Evolutionary conservation across 1,139 yeast species (phyloP), one percentile per base, ranked within the genome.

Genomic region (Candida mesenterica): DNA sequence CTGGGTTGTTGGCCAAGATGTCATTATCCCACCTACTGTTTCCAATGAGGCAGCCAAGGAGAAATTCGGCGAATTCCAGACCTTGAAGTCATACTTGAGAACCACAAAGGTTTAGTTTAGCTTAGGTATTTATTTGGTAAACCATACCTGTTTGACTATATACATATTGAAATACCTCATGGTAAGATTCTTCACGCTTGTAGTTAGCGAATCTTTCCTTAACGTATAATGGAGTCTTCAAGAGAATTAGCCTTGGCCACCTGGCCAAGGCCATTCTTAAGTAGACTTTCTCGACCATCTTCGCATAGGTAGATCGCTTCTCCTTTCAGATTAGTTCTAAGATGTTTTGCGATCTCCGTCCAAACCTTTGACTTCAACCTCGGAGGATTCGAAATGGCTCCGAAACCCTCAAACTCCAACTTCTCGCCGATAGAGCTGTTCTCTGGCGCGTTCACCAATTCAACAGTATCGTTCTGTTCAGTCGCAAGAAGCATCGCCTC

Each of bases 1-100:
- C 71, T 86, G 95, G 95, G 74, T 77, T 48, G 85, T 84, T 40
- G 95, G 95, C 50, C 84, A 85, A 50, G 95, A 86, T 62, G 94
- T 85, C 40, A 84, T 86, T 52, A 82, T 86, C 45, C 90, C 83
- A 48, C 90, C 92, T 48, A 60, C 77, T 37, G 83, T 82, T 37
- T 63, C 79, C 37, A 78, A 82, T 59, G 86, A 77, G 39, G 86
- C 79, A 57, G 94, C 94, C 36, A 75, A 75, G 65, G 73, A 74
- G 42, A 62, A 77, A 53, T 85, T 83, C 73, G 90, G 90, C 44
- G 77, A 82, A 56, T 83, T 81, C 77, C 73, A 84, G 62, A 69
- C 77, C 46, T 72, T 86, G 66, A 85, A 83, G 72, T 89, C 90
- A 40, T 86, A 86, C 72, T 74, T 86, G 61, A 47, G 56, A 45